phyloP scores from a whole-genome alignment of 1,139 yeast species.

The Taphrina populina region DNA sequence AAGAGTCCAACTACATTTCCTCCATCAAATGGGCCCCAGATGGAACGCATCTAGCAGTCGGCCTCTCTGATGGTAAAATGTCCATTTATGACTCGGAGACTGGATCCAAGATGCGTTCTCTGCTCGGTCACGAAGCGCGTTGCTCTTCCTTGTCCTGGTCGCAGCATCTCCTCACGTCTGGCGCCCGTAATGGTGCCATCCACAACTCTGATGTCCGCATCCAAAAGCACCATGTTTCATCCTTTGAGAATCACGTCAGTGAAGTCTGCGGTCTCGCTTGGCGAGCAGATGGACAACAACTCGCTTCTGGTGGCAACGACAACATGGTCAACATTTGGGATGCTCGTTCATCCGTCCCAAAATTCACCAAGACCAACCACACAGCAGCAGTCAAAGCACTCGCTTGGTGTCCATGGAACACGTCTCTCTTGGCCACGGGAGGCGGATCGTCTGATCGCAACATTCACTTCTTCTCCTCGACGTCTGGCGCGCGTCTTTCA shows the following conservation, averaged over 20 bases:
- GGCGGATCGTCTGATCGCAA: constrained; percentile 92
- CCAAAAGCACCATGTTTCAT: constrained; percentile 67
- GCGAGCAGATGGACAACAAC: constrained; percentile 76
- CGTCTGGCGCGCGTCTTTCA: constrained; percentile 83
- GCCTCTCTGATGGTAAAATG: constrained; percentile 76
- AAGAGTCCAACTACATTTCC: constrained; percentile 53
- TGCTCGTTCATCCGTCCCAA: constrained; percentile 70
- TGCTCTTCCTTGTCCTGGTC: constrained; percentile 87
- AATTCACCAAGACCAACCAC: constrained; percentile 74
- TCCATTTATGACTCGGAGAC: constrained; percentile 95
- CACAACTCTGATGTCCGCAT: constrained; percentile 92
- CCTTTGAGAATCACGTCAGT: constrained; percentile 68
- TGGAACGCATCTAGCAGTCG: constrained; percentile 82
- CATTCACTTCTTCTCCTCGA: constrained; percentile 93
- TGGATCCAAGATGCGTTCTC: constrained; percentile 68
- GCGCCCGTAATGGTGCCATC: constrained; percentile 78
- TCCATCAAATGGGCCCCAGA: constrained; percentile 91
- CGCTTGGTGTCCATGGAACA: constrained; percentile 91
- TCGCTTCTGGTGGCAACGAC: constrained; percentile 79
- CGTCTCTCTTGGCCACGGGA: constrained; percentile 83
- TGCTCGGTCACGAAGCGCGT: constrained; percentile 69
- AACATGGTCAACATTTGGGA: constrained; percentile 95
- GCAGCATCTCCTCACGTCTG: constrained; percentile 74
- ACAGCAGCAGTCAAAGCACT: constrained; percentile 95
- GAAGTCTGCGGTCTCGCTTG: constrained; percentile 93